Percentiles rank a stretch among this genome's conserved stretches.
phyloP scores from a whole-genome alignment of 1,139 yeast genomes.

The Candida smagusa region DNA sequence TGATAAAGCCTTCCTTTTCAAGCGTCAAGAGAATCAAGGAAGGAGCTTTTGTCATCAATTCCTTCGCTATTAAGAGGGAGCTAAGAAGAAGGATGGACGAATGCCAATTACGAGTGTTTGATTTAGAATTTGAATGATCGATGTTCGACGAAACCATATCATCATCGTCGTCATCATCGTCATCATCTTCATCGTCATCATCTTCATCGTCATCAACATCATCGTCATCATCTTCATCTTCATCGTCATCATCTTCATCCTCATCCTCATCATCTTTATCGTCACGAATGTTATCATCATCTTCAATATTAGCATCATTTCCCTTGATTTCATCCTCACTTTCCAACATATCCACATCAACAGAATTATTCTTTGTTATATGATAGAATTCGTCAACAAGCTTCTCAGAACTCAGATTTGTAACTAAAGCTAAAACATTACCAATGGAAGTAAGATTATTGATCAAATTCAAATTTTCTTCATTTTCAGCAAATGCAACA shows the following conservation, averaged over 20 bases:
- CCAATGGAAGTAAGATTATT: constrained; percentile 32
- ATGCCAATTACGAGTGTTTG: constrained; percentile 7
- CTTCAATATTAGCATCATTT: constrained; percentile 4
- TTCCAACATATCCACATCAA: constrained; percentile 12
- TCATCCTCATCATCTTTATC: constrained; percentile 8
- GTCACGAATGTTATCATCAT: constrained; percentile 9
- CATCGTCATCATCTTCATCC: constrained; percentile 4
- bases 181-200: constrained; percentile 5
- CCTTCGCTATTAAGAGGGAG: constrained; percentile 48
- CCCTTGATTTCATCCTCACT: constrained; percentile 3
- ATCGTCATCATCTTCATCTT: constrained; percentile 12
- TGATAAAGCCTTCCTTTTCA: constrained; percentile 70
- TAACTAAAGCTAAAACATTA: constrained; percentile 62
- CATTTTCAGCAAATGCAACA: constrained; percentile 24
- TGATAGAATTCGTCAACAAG: constrained; percentile 16
- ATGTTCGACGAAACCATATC: constrained; percentile 3
- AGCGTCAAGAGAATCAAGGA: constrained; percentile 45
- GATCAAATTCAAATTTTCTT: constrained; percentile 18
- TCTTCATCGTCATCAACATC: constrained; percentile 11
- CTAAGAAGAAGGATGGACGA: constrained; percentile 40
- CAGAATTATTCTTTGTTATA: constrained; percentile 7
- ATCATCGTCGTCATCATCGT: constrained; percentile 7
- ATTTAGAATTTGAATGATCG: constrained; percentile 9
- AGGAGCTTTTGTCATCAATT: constrained; percentile 46
- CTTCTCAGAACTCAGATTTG: constrained; percentile 52